phyloP scores from a whole-genome alignment of 306 rosid species.

The Oxytropis ochrocephala region DNA sequence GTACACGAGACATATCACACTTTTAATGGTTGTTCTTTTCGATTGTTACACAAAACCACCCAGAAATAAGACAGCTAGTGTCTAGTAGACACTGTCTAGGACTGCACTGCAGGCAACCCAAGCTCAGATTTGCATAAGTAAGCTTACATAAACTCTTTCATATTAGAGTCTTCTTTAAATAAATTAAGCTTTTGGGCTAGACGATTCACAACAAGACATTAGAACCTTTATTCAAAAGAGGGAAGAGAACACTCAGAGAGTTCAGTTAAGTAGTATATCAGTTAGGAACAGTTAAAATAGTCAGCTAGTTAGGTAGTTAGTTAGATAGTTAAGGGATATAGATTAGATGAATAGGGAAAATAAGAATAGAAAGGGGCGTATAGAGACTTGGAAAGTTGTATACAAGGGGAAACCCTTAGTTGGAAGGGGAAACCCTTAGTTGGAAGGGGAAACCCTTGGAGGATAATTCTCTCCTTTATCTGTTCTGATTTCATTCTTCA shows the following conservation, averaged over 20 bases:
- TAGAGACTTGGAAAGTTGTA: not conserved
- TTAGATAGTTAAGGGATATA: not conserved
- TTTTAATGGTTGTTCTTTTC: not conserved
- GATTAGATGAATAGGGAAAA: not conserved
- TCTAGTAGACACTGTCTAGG: not conserved
- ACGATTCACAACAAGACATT: not conserved
- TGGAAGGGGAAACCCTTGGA: not conserved
- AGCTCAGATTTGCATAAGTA: not conserved
- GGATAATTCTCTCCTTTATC: not conserved
- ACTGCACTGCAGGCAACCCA: not conserved
- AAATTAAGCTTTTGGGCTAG: not conserved
- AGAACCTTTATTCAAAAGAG: not conserved
- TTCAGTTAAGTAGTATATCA: not conserved
- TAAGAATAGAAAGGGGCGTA: not conserved
- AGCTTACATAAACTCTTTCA: not conserved
- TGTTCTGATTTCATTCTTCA: not conserved
- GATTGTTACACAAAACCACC: not conserved
- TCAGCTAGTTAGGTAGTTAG: not conserved
- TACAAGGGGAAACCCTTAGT: not conserved
- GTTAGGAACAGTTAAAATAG: not conserved
- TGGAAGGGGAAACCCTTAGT: not conserved
- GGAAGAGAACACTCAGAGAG: not conserved
- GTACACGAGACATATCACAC: not conserved
- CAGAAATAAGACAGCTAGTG: not conserved
- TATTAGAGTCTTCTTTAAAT: not conserved